phyloP scores from a whole-genome alignment of 495 filamentous ascomycete genomes.

The Antarctomyces pellizariae region DNA sequence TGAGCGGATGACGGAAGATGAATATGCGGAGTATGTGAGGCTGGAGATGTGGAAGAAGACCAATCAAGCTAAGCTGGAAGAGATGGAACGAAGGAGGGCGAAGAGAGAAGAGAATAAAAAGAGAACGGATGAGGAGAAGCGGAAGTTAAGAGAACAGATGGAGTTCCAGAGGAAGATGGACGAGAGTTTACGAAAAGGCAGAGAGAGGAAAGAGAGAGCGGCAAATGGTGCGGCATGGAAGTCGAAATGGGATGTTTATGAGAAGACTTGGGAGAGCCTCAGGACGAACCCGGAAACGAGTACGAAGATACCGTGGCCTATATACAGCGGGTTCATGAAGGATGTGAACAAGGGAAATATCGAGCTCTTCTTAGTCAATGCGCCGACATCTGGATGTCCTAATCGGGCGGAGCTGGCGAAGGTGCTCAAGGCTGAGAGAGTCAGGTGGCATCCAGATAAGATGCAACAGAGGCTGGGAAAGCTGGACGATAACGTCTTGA shows the following conservation, averaged over 20 bases:
- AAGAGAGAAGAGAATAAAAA: constrained; percentile 17
- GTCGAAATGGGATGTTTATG: constrained; percentile 40
- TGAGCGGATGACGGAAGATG: constrained; percentile 75
- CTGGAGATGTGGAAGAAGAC: constrained; percentile 85
- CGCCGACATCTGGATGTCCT: constrained; percentile 14
- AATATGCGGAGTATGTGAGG: constrained; percentile 69
- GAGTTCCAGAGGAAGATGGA: constrained; percentile 16
- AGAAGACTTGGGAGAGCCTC: constrained; percentile 33
- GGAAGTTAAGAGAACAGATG: constrained; percentile 24
- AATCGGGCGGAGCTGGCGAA: constrained; percentile 21
- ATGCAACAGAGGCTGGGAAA: constrained; percentile 72
- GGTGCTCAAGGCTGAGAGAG: constrained; percentile 60
- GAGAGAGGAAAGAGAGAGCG: constrained; percentile 9
- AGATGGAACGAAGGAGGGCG: constrained; percentile 21
- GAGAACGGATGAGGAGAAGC: constrained; percentile 18
- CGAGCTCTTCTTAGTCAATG: constrained; percentile 36
- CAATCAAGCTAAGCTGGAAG: constrained; percentile 36
- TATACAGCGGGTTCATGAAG: constrained; percentile 31
- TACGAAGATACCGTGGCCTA: constrained; percentile 53
- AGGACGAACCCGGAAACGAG: constrained; percentile 16
- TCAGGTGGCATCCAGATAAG: constrained; percentile 97
- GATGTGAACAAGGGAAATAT: constrained; percentile 40
- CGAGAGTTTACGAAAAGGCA: constrained; percentile 12
- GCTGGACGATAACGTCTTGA: constrained; percentile 42
- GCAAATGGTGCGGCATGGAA: constrained; percentile 8